Conservation (phyloP, 495 filamentous ascomycete species). For the Penicillium dipodomyicola region DNA sequence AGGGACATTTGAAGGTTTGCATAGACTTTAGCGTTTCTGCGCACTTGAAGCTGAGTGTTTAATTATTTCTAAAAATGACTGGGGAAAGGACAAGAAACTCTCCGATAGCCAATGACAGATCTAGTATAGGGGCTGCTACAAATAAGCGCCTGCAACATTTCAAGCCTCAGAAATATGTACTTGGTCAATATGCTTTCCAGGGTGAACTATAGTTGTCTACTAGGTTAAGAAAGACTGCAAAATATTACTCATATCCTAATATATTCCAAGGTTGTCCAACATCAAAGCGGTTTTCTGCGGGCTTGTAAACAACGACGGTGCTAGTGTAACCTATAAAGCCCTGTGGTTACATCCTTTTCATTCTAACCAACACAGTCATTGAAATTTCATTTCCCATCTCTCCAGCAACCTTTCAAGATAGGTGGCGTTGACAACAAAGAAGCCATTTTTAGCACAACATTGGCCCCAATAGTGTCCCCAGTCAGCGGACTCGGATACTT, state of each 20-base stretch:
- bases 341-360: slow-evolving; percentile 14
- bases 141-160: slow-evolving; percentile 5
- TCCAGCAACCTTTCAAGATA: slow-evolving; percentile 4
- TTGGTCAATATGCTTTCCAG: not conserved
- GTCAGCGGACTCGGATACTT: slow-evolving; percentile 2
- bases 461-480: slow-evolving; percentile 1
- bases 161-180: not conserved
- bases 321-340: slow-evolving; percentile 15
- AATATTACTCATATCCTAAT: not conserved
- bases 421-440: slow-evolving; percentile 22
- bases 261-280: not conserved
- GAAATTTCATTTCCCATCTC: not conserved
- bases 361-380: not conserved
- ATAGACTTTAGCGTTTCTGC: not conserved
- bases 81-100: not conserved
- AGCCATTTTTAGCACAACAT: slow-evolving; percentile 12
- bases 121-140: not conserved
- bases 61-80: not conserved
- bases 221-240: not conserved
- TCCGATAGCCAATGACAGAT: slow-evolving; percentile 7
- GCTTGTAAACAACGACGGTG: slow-evolving; percentile 12
- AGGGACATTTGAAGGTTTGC: slow-evolving; percentile 1
- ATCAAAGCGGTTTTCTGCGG: slow-evolving; percentile 8
- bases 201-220: not conserved
- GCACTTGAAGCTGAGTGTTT: not conserved